Evolutionary conservation across 2,329 filamentous ascomycete species (phyloP).

Genomic region (Cladophialophora carrionii): DNA sequence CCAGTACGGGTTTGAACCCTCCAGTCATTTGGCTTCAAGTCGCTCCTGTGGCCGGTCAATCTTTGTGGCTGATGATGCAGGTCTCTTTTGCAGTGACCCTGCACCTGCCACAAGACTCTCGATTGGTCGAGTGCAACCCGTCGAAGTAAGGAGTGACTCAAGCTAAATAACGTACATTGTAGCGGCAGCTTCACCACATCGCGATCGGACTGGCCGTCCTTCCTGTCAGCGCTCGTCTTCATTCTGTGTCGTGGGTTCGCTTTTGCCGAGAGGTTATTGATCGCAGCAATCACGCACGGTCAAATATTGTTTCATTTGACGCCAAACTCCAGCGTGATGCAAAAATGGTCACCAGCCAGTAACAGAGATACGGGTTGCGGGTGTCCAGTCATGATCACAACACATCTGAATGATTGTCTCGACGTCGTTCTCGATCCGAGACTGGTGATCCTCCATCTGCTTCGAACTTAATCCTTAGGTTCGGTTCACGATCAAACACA

Average conservation of each 20-base stretch:
- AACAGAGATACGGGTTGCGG: not conserved
- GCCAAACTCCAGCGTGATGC: not conserved
- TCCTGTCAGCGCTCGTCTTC: not conserved
- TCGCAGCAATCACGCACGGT: not conserved
- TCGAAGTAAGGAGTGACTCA: not conserved
- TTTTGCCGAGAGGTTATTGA: not conserved
- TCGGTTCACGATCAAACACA: not conserved
- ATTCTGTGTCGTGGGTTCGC: not conserved
- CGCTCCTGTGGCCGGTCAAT: not conserved
- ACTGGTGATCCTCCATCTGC: not conserved
- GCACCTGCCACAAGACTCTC: not conserved
- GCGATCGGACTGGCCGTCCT: not conserved
- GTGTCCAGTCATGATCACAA: not conserved
- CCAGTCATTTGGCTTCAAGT: not conserved
- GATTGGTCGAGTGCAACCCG: not conserved
- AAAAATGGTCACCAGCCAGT: not conserved
- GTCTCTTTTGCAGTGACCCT: not conserved
- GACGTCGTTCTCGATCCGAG: not conserved
- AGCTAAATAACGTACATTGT: not conserved
- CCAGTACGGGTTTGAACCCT: not conserved
- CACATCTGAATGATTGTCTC: not conserved
- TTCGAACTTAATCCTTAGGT: not conserved
- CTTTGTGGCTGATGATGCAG: not conserved
- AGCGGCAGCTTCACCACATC: not conserved
- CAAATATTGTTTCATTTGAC: not conserved